A percentile compares a stretch with the other conserved stretches of the same genome.
Evolutionary conservation across 106 monocot species (phyloP).

Genomic region (Acorus gramineus): DNA sequence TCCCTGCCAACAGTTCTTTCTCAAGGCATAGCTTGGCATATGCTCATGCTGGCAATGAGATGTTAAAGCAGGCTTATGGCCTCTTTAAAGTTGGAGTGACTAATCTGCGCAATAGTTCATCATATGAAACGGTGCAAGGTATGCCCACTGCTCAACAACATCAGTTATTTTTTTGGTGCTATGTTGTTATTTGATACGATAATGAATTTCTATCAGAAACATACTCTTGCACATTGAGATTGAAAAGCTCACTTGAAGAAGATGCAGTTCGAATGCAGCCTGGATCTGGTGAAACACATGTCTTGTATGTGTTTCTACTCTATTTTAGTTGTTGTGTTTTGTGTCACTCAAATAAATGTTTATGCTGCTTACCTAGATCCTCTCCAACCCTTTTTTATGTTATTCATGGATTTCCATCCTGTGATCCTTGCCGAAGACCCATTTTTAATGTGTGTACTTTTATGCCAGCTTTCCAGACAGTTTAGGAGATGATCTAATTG

Average conservation of each 20-base stretch:
- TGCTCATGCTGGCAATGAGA: slow-evolving; percentile 77
- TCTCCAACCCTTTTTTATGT: too few relatives aligned
- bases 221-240: slow-evolving; percentile 68
- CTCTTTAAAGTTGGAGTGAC: slow-evolving; percentile 73
- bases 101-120: slow-evolving; percentile 58
- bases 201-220: slow-evolving; percentile 23
- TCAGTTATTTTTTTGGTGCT: too few relatives aligned
- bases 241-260: slow-evolving; percentile 77
- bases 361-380: too few relatives aligned
- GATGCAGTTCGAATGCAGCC: slow-evolving; percentile 67
- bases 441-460: too few relatives aligned
- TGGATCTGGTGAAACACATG: slow-evolving; percentile 87
- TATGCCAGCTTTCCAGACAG: slow-evolving; percentile 85
- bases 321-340: not conserved
- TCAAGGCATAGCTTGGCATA: slow-evolving; percentile 84
- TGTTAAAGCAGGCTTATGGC: slow-evolving; percentile 78
- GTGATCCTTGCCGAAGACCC: too few relatives aligned
- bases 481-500: slow-evolving; percentile 81
- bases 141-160: slow-evolving; percentile 11
- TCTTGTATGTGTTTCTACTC: slow-evolving; percentile 65
- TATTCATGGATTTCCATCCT: too few relatives aligned
- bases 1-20: slow-evolving; percentile 61
- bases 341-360: too few relatives aligned
- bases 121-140: slow-evolving; percentile 57
- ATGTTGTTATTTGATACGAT: too few relatives aligned